These are phyloP conservation scores for Earliella scabrosa DNA, from an alignment of 1,284 basidiomycete genomes.

Conservation along the genomic window DNA sequence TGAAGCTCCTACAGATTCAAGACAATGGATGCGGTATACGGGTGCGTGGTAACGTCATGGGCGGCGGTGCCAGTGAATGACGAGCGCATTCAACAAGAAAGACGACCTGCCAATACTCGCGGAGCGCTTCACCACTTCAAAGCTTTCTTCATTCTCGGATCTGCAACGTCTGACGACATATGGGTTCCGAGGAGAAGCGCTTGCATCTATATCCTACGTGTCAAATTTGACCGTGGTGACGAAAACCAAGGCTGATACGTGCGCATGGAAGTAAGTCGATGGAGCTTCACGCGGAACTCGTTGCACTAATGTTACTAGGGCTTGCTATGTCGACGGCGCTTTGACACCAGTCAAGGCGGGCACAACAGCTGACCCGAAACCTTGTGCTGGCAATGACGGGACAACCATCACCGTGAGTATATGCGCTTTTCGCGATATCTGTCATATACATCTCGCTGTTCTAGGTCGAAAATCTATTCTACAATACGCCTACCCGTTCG, in stretches of 20 bases:
- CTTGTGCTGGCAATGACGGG: slow-evolving; percentile 94
- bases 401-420: slow-evolving; percentile 79
- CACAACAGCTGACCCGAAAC: slow-evolving; percentile 75
- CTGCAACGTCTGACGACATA: slow-evolving; percentile 88
- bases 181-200: slow-evolving; percentile 96
- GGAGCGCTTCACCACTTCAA: slow-evolving; percentile 96
- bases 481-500: slow-evolving; percentile 90
- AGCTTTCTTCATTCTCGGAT: slow-evolving; percentile 88
- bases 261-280: slow-evolving; percentile 93
- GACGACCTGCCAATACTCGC: slow-evolving; percentile 89
- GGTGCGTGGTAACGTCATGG: slow-evolving; percentile 45
- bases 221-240: slow-evolving; percentile 89
- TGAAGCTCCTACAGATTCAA: slow-evolving; percentile 95
- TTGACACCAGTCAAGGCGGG: slow-evolving; percentile 74
- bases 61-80: neutral
- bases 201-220: slow-evolving; percentile 97
- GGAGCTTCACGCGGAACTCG: too few species aligned
- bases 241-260: slow-evolving; percentile 81
- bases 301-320: slow-evolving; percentile 53
- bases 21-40: slow-evolving; percentile 97
- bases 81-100: slow-evolving; percentile 42
- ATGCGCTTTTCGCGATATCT: too few species aligned
- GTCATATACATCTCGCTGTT: too few species aligned
- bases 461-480: slow-evolving; percentile 98
- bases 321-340: slow-evolving; percentile 77